A percentile compares a stretch with the other conserved stretches of the same genome.
These are phyloP conservation scores for Marchantia paleacea DNA, from an alignment of 225 moss, liverwort and hornwort genomes.

Conservation along the genomic window DNA sequence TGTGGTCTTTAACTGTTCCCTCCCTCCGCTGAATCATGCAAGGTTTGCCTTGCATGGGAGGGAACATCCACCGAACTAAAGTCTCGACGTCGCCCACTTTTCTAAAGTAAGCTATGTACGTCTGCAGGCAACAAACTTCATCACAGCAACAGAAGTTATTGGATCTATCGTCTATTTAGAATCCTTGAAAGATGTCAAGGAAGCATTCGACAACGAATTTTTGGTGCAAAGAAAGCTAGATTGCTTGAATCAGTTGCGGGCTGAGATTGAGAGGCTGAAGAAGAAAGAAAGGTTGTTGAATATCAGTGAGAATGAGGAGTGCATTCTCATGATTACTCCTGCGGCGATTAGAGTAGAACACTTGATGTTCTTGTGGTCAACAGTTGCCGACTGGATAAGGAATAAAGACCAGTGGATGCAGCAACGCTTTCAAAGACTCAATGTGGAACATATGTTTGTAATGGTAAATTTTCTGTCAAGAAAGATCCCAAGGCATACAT, in stretches of 20 bases:
- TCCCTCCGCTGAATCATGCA: too few species aligned
- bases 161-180: constrained; percentile 33
- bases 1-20: too few species aligned
- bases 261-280: constrained; percentile 31
- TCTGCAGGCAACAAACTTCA: constrained; percentile 35
- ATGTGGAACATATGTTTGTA: constrained; percentile 42
- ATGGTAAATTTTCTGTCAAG: constrained; percentile 30
- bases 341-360: constrained; percentile 37
- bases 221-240: constrained; percentile 32
- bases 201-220: constrained; percentile 42
- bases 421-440: constrained; percentile 42
- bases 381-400: constrained; percentile 44
- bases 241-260: constrained; percentile 22
- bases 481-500: background rate
- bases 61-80: too few species aligned
- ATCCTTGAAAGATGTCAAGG: constrained; percentile 25
- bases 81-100: background rate
- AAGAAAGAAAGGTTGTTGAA: constrained; percentile 39
- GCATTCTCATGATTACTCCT: constrained; percentile 33
- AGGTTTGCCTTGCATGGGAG: too few species aligned
- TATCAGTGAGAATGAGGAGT: constrained; percentile 37
- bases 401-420: constrained; percentile 47
- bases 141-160: constrained; percentile 33
- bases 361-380: constrained; percentile 41
- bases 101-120: background rate